These are phyloP conservation scores for Clonostachys rhizophaga DNA, from an alignment of 2,329 filamentous ascomycete species.

Conservation along the genomic window DNA sequence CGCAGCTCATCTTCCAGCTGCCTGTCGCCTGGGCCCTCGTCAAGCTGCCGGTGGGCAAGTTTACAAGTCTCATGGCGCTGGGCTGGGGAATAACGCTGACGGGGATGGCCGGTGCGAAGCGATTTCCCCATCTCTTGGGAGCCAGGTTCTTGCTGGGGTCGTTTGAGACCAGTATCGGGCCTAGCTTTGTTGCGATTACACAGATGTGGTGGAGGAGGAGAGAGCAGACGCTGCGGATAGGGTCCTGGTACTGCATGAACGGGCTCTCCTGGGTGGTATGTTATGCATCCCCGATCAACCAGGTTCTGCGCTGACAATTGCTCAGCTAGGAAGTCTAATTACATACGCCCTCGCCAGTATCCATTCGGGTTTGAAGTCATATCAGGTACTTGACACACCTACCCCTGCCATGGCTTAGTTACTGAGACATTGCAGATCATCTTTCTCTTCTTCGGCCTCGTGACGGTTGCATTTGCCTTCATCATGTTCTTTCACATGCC, in stretches of 20 bases:
- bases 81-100: slow-evolving; percentile 48
- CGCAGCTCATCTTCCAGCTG: slow-evolving; percentile 54
- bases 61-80: slow-evolving; percentile 51
- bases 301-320: slow-evolving; percentile 3
- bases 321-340: slow-evolving; percentile 44
- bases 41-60: slow-evolving; percentile 56
- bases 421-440: slow-evolving; percentile 31
- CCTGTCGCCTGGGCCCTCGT: slow-evolving; percentile 52
- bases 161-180: slow-evolving; percentile 44
- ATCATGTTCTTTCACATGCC: slow-evolving; percentile 42
- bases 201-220: slow-evolving; percentile 58
- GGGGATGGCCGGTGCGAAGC: slow-evolving; percentile 45
- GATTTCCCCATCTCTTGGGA: slow-evolving; percentile 42
- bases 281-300: slow-evolving; percentile 2
- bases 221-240: slow-evolving; percentile 53
- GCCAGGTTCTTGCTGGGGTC: slow-evolving; percentile 51
- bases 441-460: slow-evolving; percentile 47
- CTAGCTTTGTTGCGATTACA: slow-evolving; percentile 52
- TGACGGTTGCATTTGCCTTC: slow-evolving; percentile 40
- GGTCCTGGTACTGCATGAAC: slow-evolving; percentile 58
- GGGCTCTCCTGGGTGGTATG: slow-evolving; percentile 48
- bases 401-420: neutral
- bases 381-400: slow-evolving; percentile 32
- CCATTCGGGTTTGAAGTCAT: slow-evolving; percentile 33
- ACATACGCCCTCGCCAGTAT: slow-evolving; percentile 57